Evolutionary conservation across 2,329 filamentous ascomycete genomes (phyloP).

Genomic region (Talaromyces funiculosus): DNA sequence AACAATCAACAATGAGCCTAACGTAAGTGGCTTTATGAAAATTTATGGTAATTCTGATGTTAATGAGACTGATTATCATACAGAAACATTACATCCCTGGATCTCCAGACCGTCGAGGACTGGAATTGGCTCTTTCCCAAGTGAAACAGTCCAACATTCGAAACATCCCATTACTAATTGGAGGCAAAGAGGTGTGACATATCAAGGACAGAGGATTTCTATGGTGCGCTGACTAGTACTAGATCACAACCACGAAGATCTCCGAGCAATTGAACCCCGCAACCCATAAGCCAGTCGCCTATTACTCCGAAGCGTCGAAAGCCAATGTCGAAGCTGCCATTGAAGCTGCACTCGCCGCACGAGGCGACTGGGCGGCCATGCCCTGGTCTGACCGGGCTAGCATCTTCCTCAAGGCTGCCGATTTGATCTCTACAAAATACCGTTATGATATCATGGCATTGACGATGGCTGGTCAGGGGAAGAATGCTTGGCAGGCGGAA

Average conservation of each 20-base stretch:
- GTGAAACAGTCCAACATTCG: slow-evolving; percentile 65
- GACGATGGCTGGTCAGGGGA: slow-evolving; percentile 93
- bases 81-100: slow-evolving; percentile 87
- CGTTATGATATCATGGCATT: slow-evolving; percentile 94
- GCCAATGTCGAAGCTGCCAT: slow-evolving; percentile 75
- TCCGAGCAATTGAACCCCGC: slow-evolving; percentile 73
- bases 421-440: slow-evolving; percentile 86
- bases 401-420: slow-evolving; percentile 92
- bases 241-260: slow-evolving; percentile 30
- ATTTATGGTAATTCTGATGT: too few relatives aligned
- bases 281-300: slow-evolving; percentile 72
- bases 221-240: neutral
- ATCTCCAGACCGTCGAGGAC: slow-evolving; percentile 68
- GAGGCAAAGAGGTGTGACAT: slow-evolving; percentile 65
- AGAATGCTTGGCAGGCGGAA: slow-evolving; percentile 99
- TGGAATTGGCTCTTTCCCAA: slow-evolving; percentile 66
- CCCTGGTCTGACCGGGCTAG: slow-evolving; percentile 88
- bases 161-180: slow-evolving; percentile 76
- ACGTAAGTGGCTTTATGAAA: slow-evolving; percentile 55
- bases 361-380: slow-evolving; percentile 75
- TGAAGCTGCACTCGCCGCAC: slow-evolving; percentile 76
- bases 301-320: slow-evolving; percentile 74
- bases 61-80: neutral
- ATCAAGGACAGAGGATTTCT: neutral
- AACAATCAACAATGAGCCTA: slow-evolving; percentile 86